Evolutionary conservation across 2,329 filamentous ascomycete genomes (phyloP).

Genomic region (Fusarium tanahbumbuense): DNA sequence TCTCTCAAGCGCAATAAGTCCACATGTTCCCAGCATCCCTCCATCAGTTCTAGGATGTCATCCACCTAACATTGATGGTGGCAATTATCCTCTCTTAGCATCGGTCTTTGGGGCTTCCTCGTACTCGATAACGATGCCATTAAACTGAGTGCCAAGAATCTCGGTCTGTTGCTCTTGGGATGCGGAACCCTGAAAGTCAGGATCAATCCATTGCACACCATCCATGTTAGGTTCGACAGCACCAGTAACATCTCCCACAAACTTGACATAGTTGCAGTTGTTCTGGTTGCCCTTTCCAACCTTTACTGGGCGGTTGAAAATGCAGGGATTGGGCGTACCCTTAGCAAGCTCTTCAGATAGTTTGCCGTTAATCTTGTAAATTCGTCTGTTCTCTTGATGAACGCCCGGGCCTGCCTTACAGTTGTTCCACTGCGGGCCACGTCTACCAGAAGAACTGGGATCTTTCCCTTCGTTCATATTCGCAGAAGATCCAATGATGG

Average conservation of each 20-base stretch:
- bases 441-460: too few relatives aligned
- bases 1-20: too few relatives aligned
- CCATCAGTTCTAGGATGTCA: fast-evolving
- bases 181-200: fast-evolving
- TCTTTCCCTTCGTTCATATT: too few relatives aligned
- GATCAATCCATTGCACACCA: background rate
- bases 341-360: background rate
- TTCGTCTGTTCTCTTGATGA: background rate
- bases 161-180: too few relatives aligned
- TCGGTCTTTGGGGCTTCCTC: background rate
- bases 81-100: background rate
- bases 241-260: background rate
- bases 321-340: background rate
- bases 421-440: too few relatives aligned
- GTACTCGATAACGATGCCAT: background rate
- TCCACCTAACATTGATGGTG: fast-evolving
- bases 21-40: too few relatives aligned
- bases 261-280: too few relatives aligned
- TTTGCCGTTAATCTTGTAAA: background rate
- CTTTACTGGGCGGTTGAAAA: background rate
- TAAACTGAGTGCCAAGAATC: background rate
- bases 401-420: background rate
- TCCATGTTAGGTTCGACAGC: background rate
- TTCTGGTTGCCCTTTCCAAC: background rate
- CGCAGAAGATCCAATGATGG: too few relatives aligned